Base-by-base conservation (phyloP, 768 basidiomycete genomes). In the Tricholoma bakamatsutake region DNA sequence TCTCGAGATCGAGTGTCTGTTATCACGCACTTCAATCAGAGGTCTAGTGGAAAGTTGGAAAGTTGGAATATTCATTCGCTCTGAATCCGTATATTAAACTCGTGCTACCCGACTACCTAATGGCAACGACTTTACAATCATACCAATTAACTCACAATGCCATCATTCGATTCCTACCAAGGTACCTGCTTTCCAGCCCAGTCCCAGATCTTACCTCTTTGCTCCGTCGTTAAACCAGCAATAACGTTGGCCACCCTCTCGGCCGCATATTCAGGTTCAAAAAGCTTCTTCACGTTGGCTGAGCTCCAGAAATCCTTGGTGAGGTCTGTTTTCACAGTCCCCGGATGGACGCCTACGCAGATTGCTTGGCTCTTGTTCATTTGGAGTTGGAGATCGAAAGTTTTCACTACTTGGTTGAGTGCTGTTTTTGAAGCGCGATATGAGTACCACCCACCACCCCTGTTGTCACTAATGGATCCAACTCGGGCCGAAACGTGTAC, bases 371-470 rank as follows among this genome's bases (percentile, higher is more conserved):
- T 69, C 50, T 73, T 74, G 59, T 76, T 75, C 67, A 75, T 70
- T 61, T 76, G 66, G 34, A 84, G 68, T 53, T 84, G 75, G 48
- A 78, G 59, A 64, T 85, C 81, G 59, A 83, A 83, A 15, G 81
- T 84, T 58, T 78, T 80, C 64, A 84, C 64, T n/a, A 79, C 75
- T 60, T 84, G 82, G 60, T 85, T 83, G 48, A 85, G 76, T 50
- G 83, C 82, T 0, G 83, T 78, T 64, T 84, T 84, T 50, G 81
- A 83, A 17, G 80, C 71, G 27, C 82, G 79, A 64, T 84, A 84
- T 31, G 80, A 83, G 62, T 79, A 84, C 82, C 82, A 84, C 35
- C 82, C 83, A 15, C 82, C 83, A 21, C 72, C 73, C 24, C 66
- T 68, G 63, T 84, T 85, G 61, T 85, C 82, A 17, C 75, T 72